Evolutionary conservation across 257 asterid species (phyloP).

Genomic region (Solanum microdontum): DNA sequence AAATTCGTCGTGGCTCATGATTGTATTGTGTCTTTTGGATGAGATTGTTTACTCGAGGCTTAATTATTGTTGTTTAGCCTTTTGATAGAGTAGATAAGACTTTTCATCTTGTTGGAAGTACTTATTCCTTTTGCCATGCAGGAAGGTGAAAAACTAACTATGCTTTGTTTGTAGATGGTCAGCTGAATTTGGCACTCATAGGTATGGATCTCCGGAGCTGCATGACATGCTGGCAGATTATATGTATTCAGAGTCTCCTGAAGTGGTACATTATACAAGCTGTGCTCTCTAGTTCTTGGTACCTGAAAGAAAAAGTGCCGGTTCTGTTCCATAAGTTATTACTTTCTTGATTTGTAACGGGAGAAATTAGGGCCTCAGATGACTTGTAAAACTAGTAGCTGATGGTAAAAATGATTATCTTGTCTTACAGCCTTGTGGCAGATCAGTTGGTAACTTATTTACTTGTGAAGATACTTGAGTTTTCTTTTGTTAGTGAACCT

Average conservation of each 20-base stretch:
- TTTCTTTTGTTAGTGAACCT: background rate
- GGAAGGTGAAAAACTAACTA: background rate
- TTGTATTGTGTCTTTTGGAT: background rate
- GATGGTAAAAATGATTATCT: background rate
- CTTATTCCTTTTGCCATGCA: background rate
- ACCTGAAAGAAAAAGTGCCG: background rate
- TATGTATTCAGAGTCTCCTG: constrained; percentile 84
- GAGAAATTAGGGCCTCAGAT: background rate
- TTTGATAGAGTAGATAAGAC: background rate
- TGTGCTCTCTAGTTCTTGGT: constrained; percentile 1
- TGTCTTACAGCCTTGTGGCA: background rate
- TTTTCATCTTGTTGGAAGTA: background rate
- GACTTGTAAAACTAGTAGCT: background rate
- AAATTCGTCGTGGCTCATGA: background rate
- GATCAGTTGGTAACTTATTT: background rate
- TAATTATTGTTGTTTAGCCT: background rate
- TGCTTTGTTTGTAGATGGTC: constrained; percentile 60
- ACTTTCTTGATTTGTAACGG: background rate
- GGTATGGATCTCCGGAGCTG: constrained; percentile 76
- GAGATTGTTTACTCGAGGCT: background rate
- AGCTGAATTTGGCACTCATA: constrained; percentile 63
- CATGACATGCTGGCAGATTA: constrained; percentile 95
- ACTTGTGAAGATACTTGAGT: background rate
- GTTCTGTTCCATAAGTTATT: background rate
- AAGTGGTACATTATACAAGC: constrained; percentile 44